Evolutionary conservation across 345 rosid genomes (phyloP).

Genomic region (Aegle marmelos): DNA sequence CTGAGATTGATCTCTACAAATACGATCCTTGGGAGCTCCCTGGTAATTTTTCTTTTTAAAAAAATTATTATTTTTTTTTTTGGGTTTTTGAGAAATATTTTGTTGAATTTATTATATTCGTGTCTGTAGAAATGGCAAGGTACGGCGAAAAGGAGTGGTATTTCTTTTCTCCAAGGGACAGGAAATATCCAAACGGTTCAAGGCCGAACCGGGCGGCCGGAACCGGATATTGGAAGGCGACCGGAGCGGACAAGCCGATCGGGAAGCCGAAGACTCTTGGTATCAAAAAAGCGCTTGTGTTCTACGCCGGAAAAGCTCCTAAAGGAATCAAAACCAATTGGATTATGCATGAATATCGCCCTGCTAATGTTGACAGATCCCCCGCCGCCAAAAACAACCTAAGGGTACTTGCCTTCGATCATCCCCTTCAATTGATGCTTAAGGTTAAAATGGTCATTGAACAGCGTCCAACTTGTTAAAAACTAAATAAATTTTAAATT

Average conservation of each 20-base stretch:
- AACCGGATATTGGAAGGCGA: conserved; percentile 87
- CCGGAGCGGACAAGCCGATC: conserved; percentile 90
- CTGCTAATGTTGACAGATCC: conserved; percentile 77
- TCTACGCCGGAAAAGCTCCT: conserved; percentile 87
- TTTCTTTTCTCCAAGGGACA: conserved; percentile 81
- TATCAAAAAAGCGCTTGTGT: conserved; percentile 84
- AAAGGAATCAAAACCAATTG: conserved; percentile 83
- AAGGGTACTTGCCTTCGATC: conserved; percentile 38
- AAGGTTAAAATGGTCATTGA: background rate
- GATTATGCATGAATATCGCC: conserved; percentile 98
- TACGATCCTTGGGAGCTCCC: conserved; percentile 94
- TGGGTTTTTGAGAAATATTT: background rate
- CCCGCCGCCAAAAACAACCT: conserved; percentile 54
- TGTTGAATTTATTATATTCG: background rate
- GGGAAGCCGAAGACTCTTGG: conserved; percentile 75
- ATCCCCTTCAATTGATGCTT: background rate
- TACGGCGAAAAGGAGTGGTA: conserved; percentile 97
- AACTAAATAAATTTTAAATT: no score
- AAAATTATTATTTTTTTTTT: background rate
- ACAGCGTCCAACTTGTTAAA: no score
- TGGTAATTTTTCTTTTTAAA: conserved; percentile 37
- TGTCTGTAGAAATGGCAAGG: conserved; percentile 49
- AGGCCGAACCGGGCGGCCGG: conserved; percentile 93
- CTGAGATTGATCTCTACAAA: conserved; percentile 85
- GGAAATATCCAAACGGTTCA: conserved; percentile 86